Conservation (phyloP, 192 early-diverging fungal species). For the Glomus cerebriforme region DNA sequence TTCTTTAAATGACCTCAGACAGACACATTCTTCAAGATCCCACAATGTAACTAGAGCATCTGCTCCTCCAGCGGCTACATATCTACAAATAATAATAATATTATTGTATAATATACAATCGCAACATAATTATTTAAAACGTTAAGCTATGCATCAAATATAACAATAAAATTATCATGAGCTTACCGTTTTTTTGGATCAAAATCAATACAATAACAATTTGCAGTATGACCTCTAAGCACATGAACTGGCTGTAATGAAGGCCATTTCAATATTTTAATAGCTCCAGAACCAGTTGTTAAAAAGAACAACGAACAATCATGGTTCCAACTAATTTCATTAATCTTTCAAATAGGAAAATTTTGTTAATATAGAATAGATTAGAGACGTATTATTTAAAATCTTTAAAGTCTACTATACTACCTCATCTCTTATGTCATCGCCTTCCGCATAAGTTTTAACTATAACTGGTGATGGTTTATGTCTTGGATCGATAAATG, state of each 20-base stretch:
- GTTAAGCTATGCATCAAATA: background rate
- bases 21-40: slow-evolving; percentile 68
- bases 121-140: background rate
- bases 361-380: slow-evolving; percentile 29
- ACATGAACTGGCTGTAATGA: slow-evolving; percentile 55
- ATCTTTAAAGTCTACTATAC: no score
- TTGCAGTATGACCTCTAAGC: slow-evolving; percentile 75
- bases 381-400: background rate
- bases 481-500: slow-evolving; percentile 72
- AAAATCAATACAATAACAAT: slow-evolving; percentile 77
- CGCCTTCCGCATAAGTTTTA: slow-evolving; percentile 15
- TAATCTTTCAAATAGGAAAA: slow-evolving; percentile 46
- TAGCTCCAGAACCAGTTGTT: slow-evolving; percentile 74
- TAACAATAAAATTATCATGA: background rate
- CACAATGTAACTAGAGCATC: slow-evolving; percentile 76
- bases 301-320: slow-evolving; percentile 72
- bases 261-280: slow-evolving; percentile 71
- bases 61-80: slow-evolving; percentile 77
- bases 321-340: slow-evolving; percentile 82
- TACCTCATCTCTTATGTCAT: slow-evolving; percentile 21
- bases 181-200: slow-evolving; percentile 68
- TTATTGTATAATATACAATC: background rate
- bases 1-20: slow-evolving; percentile 66
- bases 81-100: slow-evolving; percentile 37
- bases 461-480: background rate